Evolutionary conservation across 73 alveolate genomes (phyloP), one percentile per base, ranked within the genome.

Genomic region (Breviolum minutum): DNA sequence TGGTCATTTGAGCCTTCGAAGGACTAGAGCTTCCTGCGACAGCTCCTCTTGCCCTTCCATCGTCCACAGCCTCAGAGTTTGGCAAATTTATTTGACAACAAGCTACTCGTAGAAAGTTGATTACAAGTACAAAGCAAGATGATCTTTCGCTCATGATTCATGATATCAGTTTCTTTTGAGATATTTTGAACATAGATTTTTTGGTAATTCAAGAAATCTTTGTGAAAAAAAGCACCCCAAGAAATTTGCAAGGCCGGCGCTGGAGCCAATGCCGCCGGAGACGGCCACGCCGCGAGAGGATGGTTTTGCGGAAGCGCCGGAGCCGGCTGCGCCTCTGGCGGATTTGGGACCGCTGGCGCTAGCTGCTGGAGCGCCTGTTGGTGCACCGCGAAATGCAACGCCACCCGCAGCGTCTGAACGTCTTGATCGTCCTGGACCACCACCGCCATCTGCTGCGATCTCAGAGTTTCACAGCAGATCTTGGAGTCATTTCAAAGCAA

Each of bases 261-360:
- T 73, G 30, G 54, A 73, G 30, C 82, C 82, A 54, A 73, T 73
- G 82, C 82, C 82, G 40, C 9, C 26, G 82, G 82, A 73, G 29
- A 73, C 82, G 17, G 82, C 82, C 82, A 73, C 82, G 82, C 82
- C 82, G 13, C 82, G 82, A 24, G 82, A 73, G 54, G 17, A 16
- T 7, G 82, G 7, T 16, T 10, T 40, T 9, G 20, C 82, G 82
- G 12, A 19, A 40, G 13, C 82, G 13, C 82, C 82, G 82, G 82
- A 73, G 82, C 24, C 54, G 14, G 27, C 54, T 40, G 54, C 54
- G 54, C 54, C 54, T 2, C 54, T 40, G 54, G 54, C 54, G 5
- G 54, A 40, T 40, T 40, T 40, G 54, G 54, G 54, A 40, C 54
- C 54, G 5, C 54, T 40, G 54, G 5, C 54, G 54, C 54, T 40